These are phyloP conservation scores for Vigna angularis DNA, from an alignment of 306 rosid genomes.

Conservation along the genomic window DNA sequence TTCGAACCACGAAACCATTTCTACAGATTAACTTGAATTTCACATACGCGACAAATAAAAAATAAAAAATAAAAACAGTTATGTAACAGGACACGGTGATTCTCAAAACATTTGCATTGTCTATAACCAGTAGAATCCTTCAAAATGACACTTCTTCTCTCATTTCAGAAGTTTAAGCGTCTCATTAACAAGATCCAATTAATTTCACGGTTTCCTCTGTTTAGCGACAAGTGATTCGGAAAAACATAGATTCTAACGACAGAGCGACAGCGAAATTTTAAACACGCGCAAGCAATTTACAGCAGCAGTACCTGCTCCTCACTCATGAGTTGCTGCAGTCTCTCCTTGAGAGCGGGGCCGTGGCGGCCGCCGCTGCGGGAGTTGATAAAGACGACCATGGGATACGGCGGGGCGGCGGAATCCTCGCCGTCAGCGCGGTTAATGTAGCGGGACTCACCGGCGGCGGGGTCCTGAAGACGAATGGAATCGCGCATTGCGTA, in stretches of 20 bases:
- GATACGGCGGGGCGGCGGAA: constrained; percentile 54
- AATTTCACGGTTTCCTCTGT: constrained; percentile 17
- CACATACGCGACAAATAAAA: not conserved
- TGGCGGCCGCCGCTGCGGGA: constrained; percentile 86
- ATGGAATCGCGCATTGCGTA: constrained; percentile 90
- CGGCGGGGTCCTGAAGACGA: constrained; percentile 63
- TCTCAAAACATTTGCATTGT: not conserved
- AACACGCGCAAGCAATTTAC: not conserved
- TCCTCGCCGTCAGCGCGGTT: constrained; percentile 37
- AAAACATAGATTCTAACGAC: not conserved
- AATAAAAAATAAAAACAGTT: not conserved
- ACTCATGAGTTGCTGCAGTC: constrained; percentile 78
- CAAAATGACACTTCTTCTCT: not conserved
- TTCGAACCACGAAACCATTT: not conserved
- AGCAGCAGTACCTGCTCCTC: constrained; percentile 78
- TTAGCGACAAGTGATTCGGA: not conserved
- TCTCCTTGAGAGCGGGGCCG: constrained; percentile 81
- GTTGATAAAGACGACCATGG: constrained; percentile 89
- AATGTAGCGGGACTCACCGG: constrained; percentile 64
- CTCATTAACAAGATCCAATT: constrained; percentile 29
- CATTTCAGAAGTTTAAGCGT: not conserved
- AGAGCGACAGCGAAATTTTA: not conserved
- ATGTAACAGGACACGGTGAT: not conserved
- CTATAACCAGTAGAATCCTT: constrained; percentile 27
- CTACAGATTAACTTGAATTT: constrained; percentile 12